Evolutionary conservation across 805 yeast species (phyloP).

Genomic region (Candida suzukii): DNA sequence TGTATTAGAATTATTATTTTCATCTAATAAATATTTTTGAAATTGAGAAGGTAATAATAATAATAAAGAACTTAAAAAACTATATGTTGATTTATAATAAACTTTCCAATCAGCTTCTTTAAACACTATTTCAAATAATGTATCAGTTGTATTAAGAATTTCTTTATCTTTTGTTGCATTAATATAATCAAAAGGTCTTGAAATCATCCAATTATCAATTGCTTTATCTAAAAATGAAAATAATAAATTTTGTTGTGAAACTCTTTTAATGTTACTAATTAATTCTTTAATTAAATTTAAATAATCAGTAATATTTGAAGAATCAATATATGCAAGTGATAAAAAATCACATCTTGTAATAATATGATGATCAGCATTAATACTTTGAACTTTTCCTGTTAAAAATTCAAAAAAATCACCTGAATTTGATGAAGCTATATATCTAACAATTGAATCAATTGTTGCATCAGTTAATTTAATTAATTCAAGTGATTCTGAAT

Average conservation of each 20-base stretch:
- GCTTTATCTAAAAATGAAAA: constrained; percentile 40
- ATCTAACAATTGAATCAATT: constrained; percentile 35
- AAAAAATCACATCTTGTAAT: constrained; percentile 41
- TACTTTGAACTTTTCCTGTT: constrained; percentile 18
- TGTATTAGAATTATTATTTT: constrained; percentile 1
- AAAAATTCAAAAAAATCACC: constrained; percentile 32
- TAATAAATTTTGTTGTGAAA: constrained; percentile 38
- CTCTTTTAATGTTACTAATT: constrained; percentile 30
- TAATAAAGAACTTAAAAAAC: constrained; percentile 26
- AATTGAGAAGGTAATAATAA: constrained; percentile 26
- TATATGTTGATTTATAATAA: constrained; percentile 21
- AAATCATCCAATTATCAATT: constrained; percentile 41
- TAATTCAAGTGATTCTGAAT: constrained; percentile 4
- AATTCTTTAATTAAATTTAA: constrained; percentile 32
- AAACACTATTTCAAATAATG: constrained; percentile 29
- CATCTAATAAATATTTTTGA: constrained; percentile 17
- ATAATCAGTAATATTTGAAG: constrained; percentile 27
- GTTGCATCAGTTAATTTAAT: constrained; percentile 29
- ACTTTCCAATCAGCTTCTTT: constrained; percentile 22
- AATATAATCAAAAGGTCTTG: constrained; percentile 40
- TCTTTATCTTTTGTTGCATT: constrained; percentile 11
- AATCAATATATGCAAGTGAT: constrained; percentile 34
- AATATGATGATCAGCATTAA: constrained; percentile 28
- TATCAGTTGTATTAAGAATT: constrained; percentile 21
- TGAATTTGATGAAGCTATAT: constrained; percentile 45